Base-by-base conservation (phyloP, 2,329 filamentous ascomycete species). In the Rutstroemia sydowiana region DNA sequence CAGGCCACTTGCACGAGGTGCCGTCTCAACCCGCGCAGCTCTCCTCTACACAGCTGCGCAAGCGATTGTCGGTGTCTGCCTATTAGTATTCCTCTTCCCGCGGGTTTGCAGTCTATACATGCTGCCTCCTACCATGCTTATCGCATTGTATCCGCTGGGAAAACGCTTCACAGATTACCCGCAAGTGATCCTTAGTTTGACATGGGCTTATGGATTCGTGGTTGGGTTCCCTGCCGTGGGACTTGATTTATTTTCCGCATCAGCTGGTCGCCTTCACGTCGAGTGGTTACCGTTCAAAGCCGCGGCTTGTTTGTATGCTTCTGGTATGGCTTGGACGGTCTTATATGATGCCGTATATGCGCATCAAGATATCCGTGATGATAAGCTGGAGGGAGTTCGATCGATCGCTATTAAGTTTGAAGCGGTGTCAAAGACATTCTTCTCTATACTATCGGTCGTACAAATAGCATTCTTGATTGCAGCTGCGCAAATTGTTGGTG, bases 261-360 rank as follows among this genome's bases (percentile, higher is more conserved):
- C n/a, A n/a, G n/a, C n/a, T n/a, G n/a, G n/a, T n/a, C n/a, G n/a
- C n/a, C n/a, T n/a, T n/a, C n/a, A n/a, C n/a, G n/a, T n/a, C n/a
- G n/a, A n/a, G n/a, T n/a, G n/a, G n/a, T n/a, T n/a, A 3, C 18
- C 20, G n/a, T 16, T 23, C 8, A 26, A 36, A 39, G 18, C 36
- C 7, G 9, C 36, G 10, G 44, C 13, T 21, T 14, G 14, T 16
- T 36, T 54, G 11, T 54, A 40, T 32, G 32, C 14, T 3, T n/a
- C 48, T 4, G 20, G 26, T 13, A 26, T 48, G 31, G 8, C 51
- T 2, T 57, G 55, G 55, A 47, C 45, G 18, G 23, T 57, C 2
- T 45, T 50, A 13, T 52, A 48, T 28, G 55, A 57, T 31, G 36
- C 37, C 14, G 31, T 57, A 2, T 54, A 57, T 36, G 48, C 52